A percentile compares a stretch with the other conserved stretches of the same genome.
These are phyloP conservation scores for Ceratobasidium sp. DNA, from an alignment of 1,284 basidiomycete species.

Conservation along the genomic window DNA sequence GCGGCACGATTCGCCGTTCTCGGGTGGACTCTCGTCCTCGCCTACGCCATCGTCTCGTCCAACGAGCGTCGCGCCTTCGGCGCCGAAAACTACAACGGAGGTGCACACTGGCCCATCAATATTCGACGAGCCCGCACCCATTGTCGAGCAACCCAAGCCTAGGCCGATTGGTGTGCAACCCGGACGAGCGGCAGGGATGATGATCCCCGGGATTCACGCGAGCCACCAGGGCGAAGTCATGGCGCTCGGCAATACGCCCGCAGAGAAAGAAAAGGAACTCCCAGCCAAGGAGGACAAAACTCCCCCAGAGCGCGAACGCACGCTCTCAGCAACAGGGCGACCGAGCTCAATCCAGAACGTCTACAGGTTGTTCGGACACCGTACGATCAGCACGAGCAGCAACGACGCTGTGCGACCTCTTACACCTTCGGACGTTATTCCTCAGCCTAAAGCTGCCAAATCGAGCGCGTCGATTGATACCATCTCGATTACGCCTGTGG, in stretches of 20 bases:
- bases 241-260: constrained; percentile 43
- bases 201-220: constrained; percentile 47
- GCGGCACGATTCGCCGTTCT: constrained; percentile 6
- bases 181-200: constrained; percentile 45
- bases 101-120: constrained; percentile 25
- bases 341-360: constrained; percentile 44
- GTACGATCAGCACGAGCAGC: constrained; percentile 29
- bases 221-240: constrained; percentile 47
- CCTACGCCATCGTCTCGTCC: constrained; percentile 17
- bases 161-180: constrained; percentile 45
- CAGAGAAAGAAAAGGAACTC: neutral
- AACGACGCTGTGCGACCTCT: neutral
- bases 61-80: constrained; percentile 35
- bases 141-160: constrained; percentile 25
- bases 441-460: constrained; percentile 29
- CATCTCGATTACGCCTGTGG: constrained; percentile 30
- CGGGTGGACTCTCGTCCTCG: neutral
- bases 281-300: neutral
- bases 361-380: constrained; percentile 43
- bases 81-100: constrained; percentile 43
- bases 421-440: neutral
- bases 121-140: constrained; percentile 10
- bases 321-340: constrained; percentile 18
- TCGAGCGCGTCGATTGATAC: constrained; percentile 37
- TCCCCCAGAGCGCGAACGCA: constrained; percentile 17